A percentile compares a stretch with the other conserved stretches of the same genome.
Conservation (phyloP, 192 early-diverging fungal genomes). For the Polychytrium aggregatum region DNA sequence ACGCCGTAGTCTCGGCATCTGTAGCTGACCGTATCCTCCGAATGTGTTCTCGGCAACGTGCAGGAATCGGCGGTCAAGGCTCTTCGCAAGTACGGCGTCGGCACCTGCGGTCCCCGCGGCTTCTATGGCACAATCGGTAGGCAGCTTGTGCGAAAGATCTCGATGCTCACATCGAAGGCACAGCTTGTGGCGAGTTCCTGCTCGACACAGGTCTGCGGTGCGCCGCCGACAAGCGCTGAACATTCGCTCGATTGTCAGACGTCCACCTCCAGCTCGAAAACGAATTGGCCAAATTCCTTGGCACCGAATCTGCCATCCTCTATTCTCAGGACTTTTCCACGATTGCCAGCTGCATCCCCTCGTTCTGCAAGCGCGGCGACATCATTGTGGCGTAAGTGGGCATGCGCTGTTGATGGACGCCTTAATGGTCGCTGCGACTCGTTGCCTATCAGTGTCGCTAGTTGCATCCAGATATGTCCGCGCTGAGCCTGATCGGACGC, state of each 20-base stretch:
- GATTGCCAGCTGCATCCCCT: conserved; percentile 82
- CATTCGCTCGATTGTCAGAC: no score
- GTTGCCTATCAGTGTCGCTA: not conserved
- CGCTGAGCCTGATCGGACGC: no score
- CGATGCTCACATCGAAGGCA: not conserved
- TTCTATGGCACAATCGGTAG: conserved; percentile 88
- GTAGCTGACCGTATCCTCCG: no score
- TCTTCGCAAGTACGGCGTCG: conserved; percentile 88
- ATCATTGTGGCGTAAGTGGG: conserved; percentile 70
- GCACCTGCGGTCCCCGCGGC: conserved; percentile 88
- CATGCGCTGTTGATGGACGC: not conserved
- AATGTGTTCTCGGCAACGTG: no score
- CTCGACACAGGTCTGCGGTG: not conserved
- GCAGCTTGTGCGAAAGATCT: no score
- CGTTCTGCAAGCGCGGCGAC: conserved; percentile 94
- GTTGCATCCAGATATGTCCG: no score
- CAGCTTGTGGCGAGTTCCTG: not conserved
- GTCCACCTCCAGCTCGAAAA: conserved; percentile 91
- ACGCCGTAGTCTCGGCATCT: no score
- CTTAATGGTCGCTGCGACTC: not conserved
- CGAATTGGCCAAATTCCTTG: conserved; percentile 73
- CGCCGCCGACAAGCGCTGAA: not conserved
- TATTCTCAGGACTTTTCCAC: conserved; percentile 94
- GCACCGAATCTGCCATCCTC: conserved; percentile 75
- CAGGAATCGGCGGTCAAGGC: conserved; percentile 70